Percentiles rank a stretch among this genome's conserved stretches.
Evolutionary conservation across 345 rosid species (phyloP).

Genomic region (Populus simonii): DNA sequence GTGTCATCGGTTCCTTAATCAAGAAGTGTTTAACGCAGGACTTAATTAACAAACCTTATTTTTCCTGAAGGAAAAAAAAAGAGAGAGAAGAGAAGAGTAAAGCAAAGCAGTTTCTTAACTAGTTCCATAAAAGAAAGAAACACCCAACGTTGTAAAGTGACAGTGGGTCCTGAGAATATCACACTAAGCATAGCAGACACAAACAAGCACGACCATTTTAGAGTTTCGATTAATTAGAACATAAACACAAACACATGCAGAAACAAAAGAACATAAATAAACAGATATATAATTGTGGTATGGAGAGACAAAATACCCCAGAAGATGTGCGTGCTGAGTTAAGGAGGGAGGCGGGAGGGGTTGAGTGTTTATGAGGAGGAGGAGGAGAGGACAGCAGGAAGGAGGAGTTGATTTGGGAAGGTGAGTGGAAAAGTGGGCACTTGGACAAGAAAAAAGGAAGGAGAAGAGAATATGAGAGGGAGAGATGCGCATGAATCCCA

Average conservation of each 20-base stretch:
- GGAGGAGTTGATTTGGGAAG: background rate
- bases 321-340: background rate
- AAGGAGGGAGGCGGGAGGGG: background rate
- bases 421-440: background rate
- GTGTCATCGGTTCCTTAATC: background rate
- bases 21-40: background rate
- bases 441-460: background rate
- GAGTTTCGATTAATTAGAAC: background rate
- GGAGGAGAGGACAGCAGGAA: background rate
- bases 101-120: background rate
- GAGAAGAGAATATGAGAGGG: background rate
- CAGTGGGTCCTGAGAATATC: background rate
- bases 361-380: background rate
- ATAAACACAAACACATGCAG: background rate
- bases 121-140: background rate
- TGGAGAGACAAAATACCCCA: background rate
- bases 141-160: background rate
- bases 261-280: background rate
- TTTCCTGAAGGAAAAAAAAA: background rate
- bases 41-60: background rate
- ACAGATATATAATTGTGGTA: background rate
- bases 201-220: background rate
- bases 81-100: background rate
- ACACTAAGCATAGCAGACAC: background rate
- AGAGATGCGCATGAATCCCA: conserved; percentile 10